A percentile compares a stretch with the other conserved stretches of the same genome.
Evolutionary conservation across 164 flowering plant genomes (phyloP).

Genomic region (Liquidambar formosana): DNA sequence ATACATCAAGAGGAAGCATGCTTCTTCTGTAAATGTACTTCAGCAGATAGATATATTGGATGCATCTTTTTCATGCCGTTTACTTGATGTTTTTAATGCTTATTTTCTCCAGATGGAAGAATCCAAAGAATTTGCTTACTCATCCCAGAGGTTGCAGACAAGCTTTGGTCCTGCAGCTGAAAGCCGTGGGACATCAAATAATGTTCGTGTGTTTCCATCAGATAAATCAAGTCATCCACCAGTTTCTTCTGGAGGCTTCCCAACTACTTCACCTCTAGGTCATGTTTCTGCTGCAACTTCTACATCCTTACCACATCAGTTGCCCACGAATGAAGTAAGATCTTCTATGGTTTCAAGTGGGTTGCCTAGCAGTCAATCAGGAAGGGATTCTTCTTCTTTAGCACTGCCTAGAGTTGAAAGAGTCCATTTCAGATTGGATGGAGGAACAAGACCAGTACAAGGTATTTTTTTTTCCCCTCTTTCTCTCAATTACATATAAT

Average conservation of each 20-base stretch:
- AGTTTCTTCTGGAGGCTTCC: conserved; percentile 36
- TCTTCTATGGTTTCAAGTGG: conserved; percentile 32
- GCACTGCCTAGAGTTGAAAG: conserved; percentile 46
- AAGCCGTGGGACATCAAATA: conserved; percentile 33
- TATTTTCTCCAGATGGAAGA: conserved; percentile 67
- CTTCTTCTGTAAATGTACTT: neutral
- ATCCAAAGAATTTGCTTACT: conserved; percentile 44
- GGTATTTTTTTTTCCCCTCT: conserved; percentile 33
- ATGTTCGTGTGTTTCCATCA: conserved; percentile 33
- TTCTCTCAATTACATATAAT: neutral
- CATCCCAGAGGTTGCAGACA: conserved; percentile 45
- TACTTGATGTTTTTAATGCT: conserved; percentile 11
- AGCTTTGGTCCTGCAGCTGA: conserved; percentile 40
- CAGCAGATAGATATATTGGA: neutral
- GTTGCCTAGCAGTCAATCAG: conserved; percentile 34
- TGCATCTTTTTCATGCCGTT: neutral
- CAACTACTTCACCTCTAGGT: conserved; percentile 35
- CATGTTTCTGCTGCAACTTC: conserved; percentile 42
- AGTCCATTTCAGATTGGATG: conserved; percentile 46
- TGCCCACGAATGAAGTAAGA: conserved; percentile 44
- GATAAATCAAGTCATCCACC: conserved; percentile 38
- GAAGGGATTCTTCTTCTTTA: conserved; percentile 38
- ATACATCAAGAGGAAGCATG: neutral
- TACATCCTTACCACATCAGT: conserved; percentile 39
- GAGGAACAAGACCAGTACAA: conserved; percentile 49